Conservation (phyloP, 768 basidiomycete genomes). For the Agrocybe praecox region DNA sequence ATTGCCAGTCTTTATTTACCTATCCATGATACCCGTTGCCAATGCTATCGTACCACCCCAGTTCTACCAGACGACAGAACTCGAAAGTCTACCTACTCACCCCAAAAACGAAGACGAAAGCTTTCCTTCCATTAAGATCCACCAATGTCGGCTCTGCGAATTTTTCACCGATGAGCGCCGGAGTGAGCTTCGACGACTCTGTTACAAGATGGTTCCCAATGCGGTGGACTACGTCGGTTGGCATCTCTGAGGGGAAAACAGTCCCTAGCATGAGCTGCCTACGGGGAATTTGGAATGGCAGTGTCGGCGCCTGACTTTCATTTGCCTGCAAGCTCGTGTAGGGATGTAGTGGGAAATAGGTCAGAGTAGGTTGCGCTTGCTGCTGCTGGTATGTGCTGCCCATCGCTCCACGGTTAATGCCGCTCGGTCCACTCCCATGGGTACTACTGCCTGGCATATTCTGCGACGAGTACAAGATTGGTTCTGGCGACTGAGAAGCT, state of each 20-base stretch:
- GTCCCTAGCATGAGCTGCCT: slow-evolving; percentile 35
- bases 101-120: slow-evolving; percentile 64
- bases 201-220: slow-evolving; percentile 37
- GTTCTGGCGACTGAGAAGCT: slow-evolving; percentile 14
- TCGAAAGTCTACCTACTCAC: slow-evolving; percentile 32
- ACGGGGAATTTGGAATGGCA: slow-evolving; percentile 39
- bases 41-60: not conserved
- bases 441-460: slow-evolving; percentile 2
- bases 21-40: not conserved
- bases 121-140: slow-evolving; percentile 54
- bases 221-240: slow-evolving; percentile 31
- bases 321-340: slow-evolving; percentile 31
- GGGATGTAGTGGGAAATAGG: slow-evolving; percentile 41
- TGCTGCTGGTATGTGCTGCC: not conserved
- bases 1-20: not conserved
- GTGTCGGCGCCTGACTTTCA: slow-evolving; percentile 19
- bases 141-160: slow-evolving; percentile 57
- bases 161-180: slow-evolving; percentile 62
- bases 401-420: not conserved
- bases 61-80: not conserved
- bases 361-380: slow-evolving; percentile 13
- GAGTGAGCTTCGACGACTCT: slow-evolving; percentile 47
- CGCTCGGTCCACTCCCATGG: not conserved
- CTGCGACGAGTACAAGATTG: slow-evolving; percentile 15
- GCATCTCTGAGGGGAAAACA: slow-evolving; percentile 26